phyloP scores from a whole-genome alignment of 2,329 filamentous ascomycete species.

The Ceratocystis destructans region DNA sequence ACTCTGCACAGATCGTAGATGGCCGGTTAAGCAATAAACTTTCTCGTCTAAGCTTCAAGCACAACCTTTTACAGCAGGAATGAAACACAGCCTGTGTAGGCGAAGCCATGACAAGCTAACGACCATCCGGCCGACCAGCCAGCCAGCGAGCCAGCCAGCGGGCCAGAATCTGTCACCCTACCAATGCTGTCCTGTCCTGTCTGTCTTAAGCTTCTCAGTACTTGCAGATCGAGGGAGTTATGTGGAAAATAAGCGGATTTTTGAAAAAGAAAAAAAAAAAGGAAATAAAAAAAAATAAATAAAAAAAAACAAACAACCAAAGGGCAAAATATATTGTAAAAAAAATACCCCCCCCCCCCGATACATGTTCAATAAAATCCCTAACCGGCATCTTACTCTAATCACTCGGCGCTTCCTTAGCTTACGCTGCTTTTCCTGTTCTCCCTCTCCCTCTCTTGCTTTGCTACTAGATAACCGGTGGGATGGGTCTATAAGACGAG shows the following conservation, averaged over 20 bases:
- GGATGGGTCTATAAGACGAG: not conserved
- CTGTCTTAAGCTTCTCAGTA: not conserved
- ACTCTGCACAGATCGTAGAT: not conserved
- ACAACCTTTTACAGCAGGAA: not conserved
- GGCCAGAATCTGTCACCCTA: not conserved
- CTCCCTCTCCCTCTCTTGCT: not conserved
- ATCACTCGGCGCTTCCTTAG: not conserved
- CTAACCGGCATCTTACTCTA: too few relatives aligned
- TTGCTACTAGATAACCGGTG: not conserved
- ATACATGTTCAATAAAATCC: too few relatives aligned
- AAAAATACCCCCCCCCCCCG: not conserved
- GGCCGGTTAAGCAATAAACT: not conserved
- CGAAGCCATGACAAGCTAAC: not conserved
- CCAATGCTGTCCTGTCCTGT: not conserved
- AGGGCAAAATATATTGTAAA: not conserved
- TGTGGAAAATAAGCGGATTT: not conserved
- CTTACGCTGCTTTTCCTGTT: not conserved
- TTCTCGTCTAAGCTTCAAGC: not conserved
- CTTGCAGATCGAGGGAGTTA: not conserved
- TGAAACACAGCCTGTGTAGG: not conserved
- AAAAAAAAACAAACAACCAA: not conserved
- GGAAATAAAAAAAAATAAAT: not conserved
- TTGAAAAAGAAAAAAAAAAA: not conserved
- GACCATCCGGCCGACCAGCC: too few relatives aligned
- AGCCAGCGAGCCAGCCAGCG: not conserved